Base-by-base conservation (phyloP, 805 yeast genomes). In the Kodamaea kaohsiungensis region DNA sequence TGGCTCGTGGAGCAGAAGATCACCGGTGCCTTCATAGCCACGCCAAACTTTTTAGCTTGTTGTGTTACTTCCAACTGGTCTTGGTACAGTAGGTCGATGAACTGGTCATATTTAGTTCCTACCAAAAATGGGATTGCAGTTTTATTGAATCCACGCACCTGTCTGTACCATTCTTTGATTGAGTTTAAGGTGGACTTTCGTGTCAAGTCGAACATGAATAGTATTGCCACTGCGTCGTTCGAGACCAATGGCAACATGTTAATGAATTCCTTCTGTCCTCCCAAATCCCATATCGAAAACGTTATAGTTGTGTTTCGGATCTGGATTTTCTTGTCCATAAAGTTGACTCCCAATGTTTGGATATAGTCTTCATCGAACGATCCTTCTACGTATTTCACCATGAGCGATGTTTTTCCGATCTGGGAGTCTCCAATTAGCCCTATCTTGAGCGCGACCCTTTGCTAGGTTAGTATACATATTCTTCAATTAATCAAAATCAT, bases 301-400 rank as follows among this genome's bases (percentile, higher is more conserved):
- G 95, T 87, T 53, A 93, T 89, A 60, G 89, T 91, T 2, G 97
- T 91, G 55, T 89, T 86, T 53, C 91, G 85, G 52, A 93, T 86
- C 56, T 85, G 86, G 27, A 93, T 89, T 55, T 88, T 86, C 62
- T 91, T 87, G 67, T 95, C 97, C 89, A 95, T 87, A 70, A 90
- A 92, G 66, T 93, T 93, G 53, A 95, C 98, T 5, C 99, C 99
- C 51, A 91, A 75, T 0, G 99, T 93, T 69, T 91, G 97, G 49
- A 92, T 90, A 66, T 93, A 93, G 56, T 87, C 91, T 64, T 90
- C 95, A 66, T 91, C 96, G 68, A 89, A 93, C 35, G 89, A 84
- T 52, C 96, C 96, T 65, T 93, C 97, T n/a, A 93, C 97, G 67
- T 92, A 93, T 66, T 93, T 91, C 19, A 92, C 97, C 98, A 93